Percentiles rank a stretch among this genome's conserved stretches.
These are phyloP conservation scores for Ophiocordyceps robertsii DNA, from an alignment of 2,329 filamentous ascomycete genomes.

Conservation along the genomic window DNA sequence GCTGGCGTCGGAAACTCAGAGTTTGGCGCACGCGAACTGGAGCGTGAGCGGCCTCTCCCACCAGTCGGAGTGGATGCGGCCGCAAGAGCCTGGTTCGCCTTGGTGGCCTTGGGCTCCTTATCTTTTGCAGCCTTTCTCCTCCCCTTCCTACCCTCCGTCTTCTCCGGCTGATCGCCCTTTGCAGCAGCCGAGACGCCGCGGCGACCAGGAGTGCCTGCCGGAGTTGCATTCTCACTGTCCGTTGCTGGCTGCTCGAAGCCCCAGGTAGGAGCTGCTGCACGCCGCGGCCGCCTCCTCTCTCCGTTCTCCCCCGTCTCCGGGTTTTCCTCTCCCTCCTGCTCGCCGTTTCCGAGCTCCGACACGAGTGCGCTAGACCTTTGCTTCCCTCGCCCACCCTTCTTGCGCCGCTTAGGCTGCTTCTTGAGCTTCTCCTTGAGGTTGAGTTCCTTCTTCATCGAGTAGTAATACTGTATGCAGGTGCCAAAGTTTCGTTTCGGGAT, in stretches of 20 bases:
- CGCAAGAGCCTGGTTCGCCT: constrained; percentile 29
- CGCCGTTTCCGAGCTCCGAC: constrained; percentile 49
- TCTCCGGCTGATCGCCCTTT: constrained; percentile 33
- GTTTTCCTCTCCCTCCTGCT: constrained; percentile 41
- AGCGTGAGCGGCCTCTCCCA: constrained; percentile 37
- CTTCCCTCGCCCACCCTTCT: constrained; percentile 42
- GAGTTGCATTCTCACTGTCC: constrained; percentile 48
- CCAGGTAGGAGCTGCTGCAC: constrained; percentile 59
- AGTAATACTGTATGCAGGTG: constrained; percentile 77
- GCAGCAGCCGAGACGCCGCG: constrained; percentile 25
- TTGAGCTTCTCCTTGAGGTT: constrained; percentile 67
- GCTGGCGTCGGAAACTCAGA: constrained; percentile 26
- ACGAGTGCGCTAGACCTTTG: constrained; percentile 51
- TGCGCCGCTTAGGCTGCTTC: constrained; percentile 45
- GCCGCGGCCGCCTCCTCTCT: constrained; percentile 45
- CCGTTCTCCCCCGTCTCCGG: constrained; percentile 45
- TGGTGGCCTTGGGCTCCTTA: constrained; percentile 25
- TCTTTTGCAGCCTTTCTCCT: constrained; percentile 25
- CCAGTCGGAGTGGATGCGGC: constrained; percentile 26
- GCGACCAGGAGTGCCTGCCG: constrained; percentile 42
- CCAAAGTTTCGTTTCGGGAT: constrained; percentile 59
- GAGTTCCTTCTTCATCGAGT: constrained; percentile 61
- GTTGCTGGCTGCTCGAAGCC: constrained; percentile 44
- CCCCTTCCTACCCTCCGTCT: constrained; percentile 24
- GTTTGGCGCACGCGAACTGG: constrained; percentile 34